Base-by-base conservation (phyloP, 495 filamentous ascomycete genomes). In the Penicillium coffeae region DNA sequence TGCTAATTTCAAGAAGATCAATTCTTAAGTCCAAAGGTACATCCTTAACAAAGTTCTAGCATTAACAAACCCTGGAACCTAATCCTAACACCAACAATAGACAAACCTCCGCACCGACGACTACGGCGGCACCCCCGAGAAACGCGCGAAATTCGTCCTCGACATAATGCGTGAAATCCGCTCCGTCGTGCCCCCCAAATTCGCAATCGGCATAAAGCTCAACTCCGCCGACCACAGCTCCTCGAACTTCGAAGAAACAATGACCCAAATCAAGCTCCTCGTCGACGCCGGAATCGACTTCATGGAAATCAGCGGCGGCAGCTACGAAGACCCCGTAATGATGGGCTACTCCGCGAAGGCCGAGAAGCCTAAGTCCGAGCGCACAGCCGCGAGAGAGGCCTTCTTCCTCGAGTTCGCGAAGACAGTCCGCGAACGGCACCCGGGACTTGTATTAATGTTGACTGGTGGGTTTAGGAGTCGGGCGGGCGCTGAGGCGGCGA, bases 331-430 rank as follows among this genome's bases (percentile, higher is more conserved):
- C 51, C 73, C 75, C 3, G 47, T 52, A 42, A 70, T 70, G 67
- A 59, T 69, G 59, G 60, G 58, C 16, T 54, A 55, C 30, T 35
- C 34, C 3, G 21, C 37, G 43, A 39, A 38, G 34, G 45, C 22
- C 39, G 20, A 19, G 51, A 34, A 15, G 18, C 44, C 48, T 2
- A 60, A 63, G 43, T 69, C 67, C 19, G 65, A 52, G 2, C 63
- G 75, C 27, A 81, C 76, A 1, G 53, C 64, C 9, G 64, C 68
- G 8, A 73, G 80, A n/a, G 81, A 84, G 50, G 76, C 79, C 7
- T 84, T 83, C 70, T 84, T 83, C 69, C 65, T 83, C 41, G 70
- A 78, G 51, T 82, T 82, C 48, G 75, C 79, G 0, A 55, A 61
- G 16, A 62, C 63, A 18, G 66, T 78, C 21, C 72, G 79, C 25